Evolutionary conservation across 192 early-diverging fungal genomes (phyloP).

Genomic region (Backusella circina): DNA sequence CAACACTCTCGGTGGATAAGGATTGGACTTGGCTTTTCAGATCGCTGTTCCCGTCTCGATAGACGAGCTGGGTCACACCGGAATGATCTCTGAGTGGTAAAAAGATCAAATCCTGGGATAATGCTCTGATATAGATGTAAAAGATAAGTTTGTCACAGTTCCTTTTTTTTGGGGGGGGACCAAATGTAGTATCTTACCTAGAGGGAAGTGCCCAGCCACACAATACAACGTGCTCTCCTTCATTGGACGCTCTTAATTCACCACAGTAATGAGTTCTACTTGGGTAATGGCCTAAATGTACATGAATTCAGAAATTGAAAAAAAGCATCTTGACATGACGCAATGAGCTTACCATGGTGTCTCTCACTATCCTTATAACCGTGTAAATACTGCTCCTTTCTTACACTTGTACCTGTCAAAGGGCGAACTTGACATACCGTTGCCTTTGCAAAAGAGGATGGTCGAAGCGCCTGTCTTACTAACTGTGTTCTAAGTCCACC

Average conservation of each 20-base stretch:
- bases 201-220: constrained; percentile 74
- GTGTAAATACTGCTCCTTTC: constrained; percentile 6
- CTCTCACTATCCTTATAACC: constrained; percentile 19
- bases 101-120: constrained; percentile 73
- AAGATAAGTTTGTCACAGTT: background rate
- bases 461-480: background rate
- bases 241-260: constrained; percentile 52
- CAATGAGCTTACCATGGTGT: constrained; percentile 9
- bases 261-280: constrained; percentile 77
- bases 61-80: constrained; percentile 75
- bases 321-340: no score
- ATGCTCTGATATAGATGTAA: constrained; percentile 42
- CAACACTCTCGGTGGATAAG: constrained; percentile 67
- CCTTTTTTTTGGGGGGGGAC: no score
- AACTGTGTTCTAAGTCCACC: background rate
- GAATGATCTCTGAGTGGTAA: constrained; percentile 73
- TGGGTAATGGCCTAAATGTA: constrained; percentile 33
- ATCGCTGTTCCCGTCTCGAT: constrained; percentile 18
- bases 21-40: constrained; percentile 42
- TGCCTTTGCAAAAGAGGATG: background rate
- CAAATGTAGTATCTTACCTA: constrained; percentile 47
- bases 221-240: constrained; percentile 63
- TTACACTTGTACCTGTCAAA: background rate
- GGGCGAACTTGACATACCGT: background rate
- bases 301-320: background rate